Base-by-base conservation (phyloP, 352 stramenopile genomes). In the Phytopythium kandeliae region DNA sequence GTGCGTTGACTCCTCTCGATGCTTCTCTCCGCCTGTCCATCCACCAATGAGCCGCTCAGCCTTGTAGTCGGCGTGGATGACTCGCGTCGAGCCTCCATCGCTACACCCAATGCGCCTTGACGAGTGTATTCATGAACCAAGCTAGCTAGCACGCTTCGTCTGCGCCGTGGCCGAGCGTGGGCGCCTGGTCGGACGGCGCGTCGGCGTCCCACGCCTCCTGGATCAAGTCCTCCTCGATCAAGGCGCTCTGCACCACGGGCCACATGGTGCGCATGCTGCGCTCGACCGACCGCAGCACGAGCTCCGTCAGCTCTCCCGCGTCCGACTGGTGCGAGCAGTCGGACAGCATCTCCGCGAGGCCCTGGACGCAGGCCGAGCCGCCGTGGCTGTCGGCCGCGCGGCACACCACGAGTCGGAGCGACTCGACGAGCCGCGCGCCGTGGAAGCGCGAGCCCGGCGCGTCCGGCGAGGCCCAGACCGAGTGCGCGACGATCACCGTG, bases 141-240 rank as follows among this genome's bases (percentile, higher is more conserved):
- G n/a, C n/a, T n/a, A n/a, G n/a, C n/a, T n/a, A n/a, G n/a, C n/a
- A n/a, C n/a, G n/a, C n/a, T n/a, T n/a, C n/a, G n/a, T n/a, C n/a
- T n/a, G n/a, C n/a, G n/a, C n/a, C n/a, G n/a, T n/a, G n/a, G n/a
- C n/a, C n/a, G n/a, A n/a, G n/a, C n/a, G n/a, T n/a, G n/a, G n/a
- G n/a, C 9, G 8, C 21, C 38, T 44, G 28, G 38, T 4, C 17
- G 1, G 38, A 44, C 17, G 19, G 7, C n/a, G 28, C n/a, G 1
- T 8, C 5, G 11, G 40, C 22, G 11, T n/a, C 11, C 40, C 40
- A 46, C 21, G 30, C 40, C 24, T 46, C 40, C n/a, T 42, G 10
- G 19, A 17, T 48, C 25, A 48, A 41, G 19, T 51, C 45, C 30
- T 51, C 45, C 30, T 51, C 7, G 2, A 51, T 51, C 30, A 51